phyloP scores from a whole-genome alignment of 441 rosid genomes.

The Metrosideros polymorpha region DNA sequence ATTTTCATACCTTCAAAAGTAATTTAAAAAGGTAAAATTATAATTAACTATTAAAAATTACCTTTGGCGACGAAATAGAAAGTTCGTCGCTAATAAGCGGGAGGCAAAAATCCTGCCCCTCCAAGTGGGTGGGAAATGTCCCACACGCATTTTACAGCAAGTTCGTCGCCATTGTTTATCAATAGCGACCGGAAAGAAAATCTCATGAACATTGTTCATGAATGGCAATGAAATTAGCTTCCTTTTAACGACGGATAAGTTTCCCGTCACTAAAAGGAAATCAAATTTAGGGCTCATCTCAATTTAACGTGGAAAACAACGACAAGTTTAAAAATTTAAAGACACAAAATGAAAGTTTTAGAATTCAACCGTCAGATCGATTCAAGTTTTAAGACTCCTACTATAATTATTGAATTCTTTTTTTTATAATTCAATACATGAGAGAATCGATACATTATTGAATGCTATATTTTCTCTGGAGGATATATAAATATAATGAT shows the following conservation, averaged over 20 bases:
- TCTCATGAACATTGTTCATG: background rate
- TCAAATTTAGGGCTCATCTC: background rate
- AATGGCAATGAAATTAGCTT: background rate
- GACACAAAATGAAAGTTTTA: background rate
- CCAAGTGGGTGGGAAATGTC: background rate
- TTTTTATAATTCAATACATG: background rate
- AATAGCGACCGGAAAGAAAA: background rate
- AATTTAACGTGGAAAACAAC: background rate
- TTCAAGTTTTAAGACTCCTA: background rate
- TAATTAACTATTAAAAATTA: background rate
- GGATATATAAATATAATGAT: background rate
- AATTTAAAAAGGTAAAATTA: background rate
- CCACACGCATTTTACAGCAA: background rate
- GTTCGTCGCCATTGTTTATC: background rate
- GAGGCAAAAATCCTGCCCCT: background rate
- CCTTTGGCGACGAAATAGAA: background rate
- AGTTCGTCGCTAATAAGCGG: background rate
- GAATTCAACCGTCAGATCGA: background rate
- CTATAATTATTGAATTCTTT: background rate
- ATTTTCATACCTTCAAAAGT: background rate
- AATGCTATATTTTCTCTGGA: background rate
- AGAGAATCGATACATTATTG: background rate
- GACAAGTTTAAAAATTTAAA: background rate
- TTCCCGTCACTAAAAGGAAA: background rate
- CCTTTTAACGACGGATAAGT: background rate